Base-by-base conservation (phyloP, 345 rosid genomes). In the Raphanus raphanistrum region DNA sequence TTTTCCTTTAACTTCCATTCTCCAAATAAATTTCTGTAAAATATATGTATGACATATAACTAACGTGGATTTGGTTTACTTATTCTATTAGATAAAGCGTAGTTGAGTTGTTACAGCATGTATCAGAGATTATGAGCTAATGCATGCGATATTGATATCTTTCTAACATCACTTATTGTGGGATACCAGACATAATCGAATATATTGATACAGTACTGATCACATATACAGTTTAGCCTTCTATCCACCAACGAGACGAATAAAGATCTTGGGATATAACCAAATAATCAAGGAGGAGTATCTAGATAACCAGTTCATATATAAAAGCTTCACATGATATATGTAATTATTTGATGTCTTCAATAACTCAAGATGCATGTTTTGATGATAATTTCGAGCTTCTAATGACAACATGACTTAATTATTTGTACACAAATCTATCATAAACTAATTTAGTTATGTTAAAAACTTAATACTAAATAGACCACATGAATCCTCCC, bases 401-500 rank as follows among this genome's bases (percentile, higher is more conserved):
- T 16, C 26, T 45, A 57, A 9, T 58, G 12, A 29, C 10, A 71
- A 32, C 59, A 71, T 41, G 25, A 57, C 28, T 35, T 64, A 21
- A 29, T 17, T 59, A 60, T 31, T 32, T 60, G 12, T 59, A 32
- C 11, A 38, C 50, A 68, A 68, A 59, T 21, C 11, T 31, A 45
- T 59, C 4, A 54, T 10, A 32, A 68, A n/a, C 52, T 76, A 68
- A 41, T 45, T 28, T 60, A 31, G 28, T 68, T 38, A 9, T 10
- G 54, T 48, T 68, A 60, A 76, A 31, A 29, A 59, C 72, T 29
- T 68, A 25, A 57, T 41, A 11, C 73, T 38, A 58, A 15, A 16
- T 58, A 75, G 62, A 31, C 68, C 73, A 76, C 36, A 68, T 68
- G 73, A 76, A 59, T 76, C 73, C 73, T 43, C 68, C 74, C 68